A percentile compares a stretch with the other conserved stretches of the same genome.
Evolutionary conservation across 352 stramenopile species (phyloP).

Genomic region (Nothophytophthora sp.): DNA sequence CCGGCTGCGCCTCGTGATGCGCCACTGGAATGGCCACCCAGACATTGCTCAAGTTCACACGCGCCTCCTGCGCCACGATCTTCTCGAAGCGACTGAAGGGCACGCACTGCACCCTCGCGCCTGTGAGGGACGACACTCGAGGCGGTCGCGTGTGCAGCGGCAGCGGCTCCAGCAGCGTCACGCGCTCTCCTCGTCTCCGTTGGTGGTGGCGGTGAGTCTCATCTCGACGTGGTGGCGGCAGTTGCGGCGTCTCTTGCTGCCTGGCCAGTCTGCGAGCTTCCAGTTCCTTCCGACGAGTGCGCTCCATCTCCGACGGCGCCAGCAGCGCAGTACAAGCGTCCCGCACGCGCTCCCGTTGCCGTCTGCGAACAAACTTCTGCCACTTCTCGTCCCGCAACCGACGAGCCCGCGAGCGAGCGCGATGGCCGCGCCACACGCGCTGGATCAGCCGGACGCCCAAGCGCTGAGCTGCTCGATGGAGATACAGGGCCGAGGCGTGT

Average conservation of each 20-base stretch:
- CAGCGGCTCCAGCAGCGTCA: conserved; percentile 41
- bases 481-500: conserved; percentile 3
- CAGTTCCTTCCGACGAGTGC: conserved; percentile 7
- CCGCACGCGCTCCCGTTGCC: conserved; percentile 35
- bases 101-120: conserved; percentile 40
- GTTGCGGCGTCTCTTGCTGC: conserved; percentile 31
- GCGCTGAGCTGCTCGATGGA: conserved; percentile 19
- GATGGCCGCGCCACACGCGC: conserved; percentile 57
- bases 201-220: conserved; percentile 1
- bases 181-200: conserved; percentile 13
- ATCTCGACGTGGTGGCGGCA: conserved; percentile 9
- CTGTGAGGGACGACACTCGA: conserved; percentile 24
- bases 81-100: conserved; percentile 51
- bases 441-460: conserved; percentile 43
- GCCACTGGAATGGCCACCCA: conserved; percentile 63
- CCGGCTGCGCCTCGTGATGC: conserved; percentile 11
- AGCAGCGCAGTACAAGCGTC: conserved; percentile 36
- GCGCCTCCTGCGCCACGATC: conserved; percentile 35
- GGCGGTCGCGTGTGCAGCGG: conserved; percentile 29
- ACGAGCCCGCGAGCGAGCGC: conserved; percentile 25
- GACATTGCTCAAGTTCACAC: conserved; percentile 56
- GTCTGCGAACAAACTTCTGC: conserved; percentile 18
- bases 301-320: conserved; percentile 17
- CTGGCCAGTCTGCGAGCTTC: conserved; percentile 30
- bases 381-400: conserved; percentile 24